These are phyloP conservation scores for Tetrapyrgos nigripes DNA, from an alignment of 1,284 basidiomycete species.

Conservation along the genomic window DNA sequence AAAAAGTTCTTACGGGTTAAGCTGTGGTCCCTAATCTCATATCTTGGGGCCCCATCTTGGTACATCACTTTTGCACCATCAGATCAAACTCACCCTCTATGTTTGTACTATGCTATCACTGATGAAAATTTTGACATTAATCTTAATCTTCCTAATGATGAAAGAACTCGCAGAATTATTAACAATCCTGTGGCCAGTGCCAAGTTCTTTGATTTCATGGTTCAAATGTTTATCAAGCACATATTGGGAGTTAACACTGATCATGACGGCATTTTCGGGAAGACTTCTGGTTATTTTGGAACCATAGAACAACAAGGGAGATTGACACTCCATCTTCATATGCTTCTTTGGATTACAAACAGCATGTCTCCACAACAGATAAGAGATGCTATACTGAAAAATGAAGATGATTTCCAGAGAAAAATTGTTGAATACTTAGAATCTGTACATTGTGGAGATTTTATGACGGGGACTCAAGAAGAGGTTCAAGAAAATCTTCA, in stretches of 20 bases:
- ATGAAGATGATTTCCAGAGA: slow-evolving; percentile 19
- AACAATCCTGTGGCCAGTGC: slow-evolving; percentile 22
- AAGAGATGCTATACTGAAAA: slow-evolving; percentile 23
- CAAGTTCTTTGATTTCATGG: slow-evolving; percentile 18
- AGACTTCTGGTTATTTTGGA: slow-evolving; percentile 38
- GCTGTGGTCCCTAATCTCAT: slow-evolving; percentile 40
- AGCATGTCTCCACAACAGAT: slow-evolving; percentile 31
- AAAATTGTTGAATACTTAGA: slow-evolving; percentile 22
- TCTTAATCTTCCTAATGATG: neutral
- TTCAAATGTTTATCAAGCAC: slow-evolving; percentile 12
- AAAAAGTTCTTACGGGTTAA: slow-evolving; percentile 44
- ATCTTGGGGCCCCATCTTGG: slow-evolving; percentile 31
- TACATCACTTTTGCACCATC: slow-evolving; percentile 34
- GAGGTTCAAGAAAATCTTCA: neutral
- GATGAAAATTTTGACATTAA: slow-evolving; percentile 12
- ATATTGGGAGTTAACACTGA: slow-evolving; percentile 9
- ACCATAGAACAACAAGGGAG: slow-evolving; percentile 41
- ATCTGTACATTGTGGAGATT: slow-evolving; percentile 15
- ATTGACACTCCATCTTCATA: slow-evolving; percentile 37
- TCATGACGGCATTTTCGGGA: slow-evolving; percentile 27
- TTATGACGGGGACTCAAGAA: slow-evolving; percentile 10
- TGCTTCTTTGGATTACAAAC: slow-evolving; percentile 37
- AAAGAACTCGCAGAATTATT: slow-evolving; percentile 14
- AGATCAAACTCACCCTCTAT: slow-evolving; percentile 30
- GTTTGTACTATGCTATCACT: slow-evolving; percentile 29